Evolutionary conservation across 192 early-diverging fungal genomes (phyloP).

Genomic region (Entomortierella parvispora): DNA sequence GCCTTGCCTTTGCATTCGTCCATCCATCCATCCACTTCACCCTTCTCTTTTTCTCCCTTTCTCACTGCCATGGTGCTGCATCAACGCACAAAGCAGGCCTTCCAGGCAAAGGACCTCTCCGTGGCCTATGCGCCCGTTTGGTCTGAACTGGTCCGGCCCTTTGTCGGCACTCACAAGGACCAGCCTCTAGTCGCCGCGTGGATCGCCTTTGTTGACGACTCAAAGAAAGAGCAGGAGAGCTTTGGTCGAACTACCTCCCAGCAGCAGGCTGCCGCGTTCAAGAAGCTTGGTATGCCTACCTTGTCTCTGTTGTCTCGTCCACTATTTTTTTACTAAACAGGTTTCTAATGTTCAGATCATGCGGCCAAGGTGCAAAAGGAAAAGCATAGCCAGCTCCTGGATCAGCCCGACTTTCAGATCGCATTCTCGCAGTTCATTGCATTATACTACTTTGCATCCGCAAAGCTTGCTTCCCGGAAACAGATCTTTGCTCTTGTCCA

Average conservation of each 20-base stretch:
- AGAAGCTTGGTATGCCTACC: constrained; percentile 35
- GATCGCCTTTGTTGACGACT: constrained; percentile 31
- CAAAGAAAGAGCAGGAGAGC: constrained; percentile 44
- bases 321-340: not conserved
- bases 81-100: constrained; percentile 52
- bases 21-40: too few species aligned
- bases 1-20: too few species aligned
- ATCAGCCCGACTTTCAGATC: constrained; percentile 38
- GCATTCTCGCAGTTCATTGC: constrained; percentile 44
- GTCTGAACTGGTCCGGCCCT: constrained; percentile 29
- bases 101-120: constrained; percentile 50
- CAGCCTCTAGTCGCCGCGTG: constrained; percentile 36
- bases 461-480: constrained; percentile 47
- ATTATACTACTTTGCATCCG: constrained; percentile 32
- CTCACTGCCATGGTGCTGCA: constrained; percentile 45
- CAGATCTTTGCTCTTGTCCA: constrained; percentile 44
- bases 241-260: constrained; percentile 42
- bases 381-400: constrained; percentile 14
- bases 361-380: constrained; percentile 38
- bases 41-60: not conserved
- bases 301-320: not conserved
- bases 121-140: constrained; percentile 37
- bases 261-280: constrained; percentile 48
- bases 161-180: not conserved
- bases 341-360: constrained; percentile 18